Evolutionary conservation across 1,284 basidiomycete species (phyloP).

Genomic region (Trichosporon inkin): DNA sequence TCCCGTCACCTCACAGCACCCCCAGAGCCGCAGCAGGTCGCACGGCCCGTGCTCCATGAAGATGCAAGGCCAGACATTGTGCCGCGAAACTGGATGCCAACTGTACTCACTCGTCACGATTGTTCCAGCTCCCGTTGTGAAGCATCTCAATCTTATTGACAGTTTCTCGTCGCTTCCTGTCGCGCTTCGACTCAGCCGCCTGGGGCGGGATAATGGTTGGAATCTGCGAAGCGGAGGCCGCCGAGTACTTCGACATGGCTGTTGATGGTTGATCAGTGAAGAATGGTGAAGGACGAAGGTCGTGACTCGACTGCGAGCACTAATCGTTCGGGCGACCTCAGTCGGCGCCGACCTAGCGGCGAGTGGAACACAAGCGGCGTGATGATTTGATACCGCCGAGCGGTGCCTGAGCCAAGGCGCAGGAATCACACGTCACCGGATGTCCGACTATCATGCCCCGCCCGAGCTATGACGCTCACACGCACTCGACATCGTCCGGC

Average conservation of each 20-base stretch:
- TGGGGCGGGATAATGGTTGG: slow-evolving; percentile 42
- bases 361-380: neutral
- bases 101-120: slow-evolving; percentile 51
- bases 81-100: neutral
- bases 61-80: neutral
- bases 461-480: neutral
- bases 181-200: slow-evolving; percentile 51
- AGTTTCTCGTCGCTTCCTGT: slow-evolving; percentile 53
- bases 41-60: neutral
- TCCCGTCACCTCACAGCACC: neutral
- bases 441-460: neutral
- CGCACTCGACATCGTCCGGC: neutral
- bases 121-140: slow-evolving; percentile 52
- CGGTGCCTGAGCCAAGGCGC: neutral
- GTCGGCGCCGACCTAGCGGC: neutral
- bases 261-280: neutral
- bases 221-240: slow-evolving; percentile 15
- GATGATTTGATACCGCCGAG: neutral
- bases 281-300: slow-evolving; percentile 5
- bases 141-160: slow-evolving; percentile 54
- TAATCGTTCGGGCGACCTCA: neutral
- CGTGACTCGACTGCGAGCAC: neutral
- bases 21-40: neutral
- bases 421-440: slow-evolving; percentile 1
- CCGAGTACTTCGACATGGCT: slow-evolving; percentile 25